phyloP scores from a whole-genome alignment of 228 moss, liverwort and hornwort genomes.

The Sphagnum fallax region DNA sequence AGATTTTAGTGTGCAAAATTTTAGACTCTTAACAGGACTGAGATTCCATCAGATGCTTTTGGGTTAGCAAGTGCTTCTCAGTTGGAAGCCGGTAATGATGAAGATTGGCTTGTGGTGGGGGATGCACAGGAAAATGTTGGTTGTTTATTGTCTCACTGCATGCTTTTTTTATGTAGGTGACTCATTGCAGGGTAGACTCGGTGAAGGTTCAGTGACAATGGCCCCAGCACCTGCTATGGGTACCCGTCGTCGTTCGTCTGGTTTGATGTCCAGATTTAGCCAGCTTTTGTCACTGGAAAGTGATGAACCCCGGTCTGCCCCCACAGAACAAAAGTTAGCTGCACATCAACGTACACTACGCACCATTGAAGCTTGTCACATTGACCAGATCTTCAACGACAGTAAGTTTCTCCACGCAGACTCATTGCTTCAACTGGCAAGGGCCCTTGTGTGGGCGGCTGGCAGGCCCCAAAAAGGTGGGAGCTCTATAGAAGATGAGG shows the following conservation, averaged over 20 bases:
- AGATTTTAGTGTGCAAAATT: too few relatives aligned
- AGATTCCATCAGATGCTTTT: too few relatives aligned
- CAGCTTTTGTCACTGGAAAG: constrained; percentile 92
- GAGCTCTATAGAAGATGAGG: constrained; percentile 90
- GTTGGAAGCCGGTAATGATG: too few relatives aligned
- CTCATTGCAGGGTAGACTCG: constrained; percentile 58
- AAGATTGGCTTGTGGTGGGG: too few relatives aligned
- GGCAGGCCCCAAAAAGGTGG: constrained; percentile 96
- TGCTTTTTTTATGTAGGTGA: constrained; percentile 29
- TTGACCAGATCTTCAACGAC: constrained; percentile 93
- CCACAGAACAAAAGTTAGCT: constrained; percentile 96
- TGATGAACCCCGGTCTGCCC: constrained; percentile 93
- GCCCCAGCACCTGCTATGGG: constrained; percentile 71
- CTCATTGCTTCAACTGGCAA: constrained; percentile 81
- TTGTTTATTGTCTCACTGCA: too few relatives aligned
- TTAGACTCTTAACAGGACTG: too few relatives aligned
- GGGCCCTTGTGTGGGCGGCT: constrained; percentile 98
- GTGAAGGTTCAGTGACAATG: constrained; percentile 54
- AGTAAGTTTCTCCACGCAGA: constrained; percentile 98
- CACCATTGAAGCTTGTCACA: constrained; percentile 97
- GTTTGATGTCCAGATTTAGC: constrained; percentile 98
- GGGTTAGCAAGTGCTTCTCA: too few relatives aligned
- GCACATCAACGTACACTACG: constrained; percentile 93
- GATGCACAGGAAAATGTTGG: too few relatives aligned
- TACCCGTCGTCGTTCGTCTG: constrained; percentile 77